A percentile compares a stretch with the other conserved stretches of the same genome.
Conservation (phyloP, 306 rosid genomes). For the Rubus parviflorus region DNA sequence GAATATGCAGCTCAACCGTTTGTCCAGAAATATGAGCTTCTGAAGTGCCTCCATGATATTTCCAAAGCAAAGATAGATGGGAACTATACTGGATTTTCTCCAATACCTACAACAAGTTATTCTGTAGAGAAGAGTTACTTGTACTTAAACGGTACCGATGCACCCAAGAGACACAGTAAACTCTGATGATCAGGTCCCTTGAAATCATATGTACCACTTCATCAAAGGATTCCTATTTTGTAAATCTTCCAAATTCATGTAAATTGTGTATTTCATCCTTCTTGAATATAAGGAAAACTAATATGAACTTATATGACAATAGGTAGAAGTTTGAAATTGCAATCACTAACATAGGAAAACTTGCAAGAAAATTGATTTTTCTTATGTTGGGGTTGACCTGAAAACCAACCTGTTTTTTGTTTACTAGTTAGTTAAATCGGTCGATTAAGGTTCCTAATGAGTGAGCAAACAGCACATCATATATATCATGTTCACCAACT, state of each 20-base stretch:
- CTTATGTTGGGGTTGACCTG: too few relatives aligned
- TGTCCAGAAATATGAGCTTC: conserved; percentile 44
- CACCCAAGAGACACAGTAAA: conserved; percentile 37
- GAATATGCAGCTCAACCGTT: conserved; percentile 62
- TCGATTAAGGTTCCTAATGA: too few relatives aligned
- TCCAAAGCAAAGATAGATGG: conserved; percentile 55
- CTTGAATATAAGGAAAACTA: background rate
- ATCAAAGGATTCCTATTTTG: background rate
- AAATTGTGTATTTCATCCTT: background rate
- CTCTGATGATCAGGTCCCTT: conserved; percentile 17
- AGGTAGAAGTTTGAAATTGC: too few relatives aligned
- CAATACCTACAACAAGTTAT: conserved; percentile 28
- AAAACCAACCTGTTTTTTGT: too few relatives aligned
- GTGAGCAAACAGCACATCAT: too few relatives aligned
- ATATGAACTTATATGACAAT: too few relatives aligned
- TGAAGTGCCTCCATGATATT: conserved; percentile 39
- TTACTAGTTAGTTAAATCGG: too few relatives aligned
- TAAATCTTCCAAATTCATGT: background rate
- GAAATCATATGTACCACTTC: background rate
- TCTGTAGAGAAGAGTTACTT: conserved; percentile 34
- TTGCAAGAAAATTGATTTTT: too few relatives aligned
- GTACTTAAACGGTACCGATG: conserved; percentile 45
- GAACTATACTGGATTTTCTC: conserved; percentile 61
- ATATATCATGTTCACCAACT: too few relatives aligned
- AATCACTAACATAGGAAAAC: too few relatives aligned